phyloP scores from a whole-genome alignment of 1,284 basidiomycete species.

The Tetrapyrgos nigripes region DNA sequence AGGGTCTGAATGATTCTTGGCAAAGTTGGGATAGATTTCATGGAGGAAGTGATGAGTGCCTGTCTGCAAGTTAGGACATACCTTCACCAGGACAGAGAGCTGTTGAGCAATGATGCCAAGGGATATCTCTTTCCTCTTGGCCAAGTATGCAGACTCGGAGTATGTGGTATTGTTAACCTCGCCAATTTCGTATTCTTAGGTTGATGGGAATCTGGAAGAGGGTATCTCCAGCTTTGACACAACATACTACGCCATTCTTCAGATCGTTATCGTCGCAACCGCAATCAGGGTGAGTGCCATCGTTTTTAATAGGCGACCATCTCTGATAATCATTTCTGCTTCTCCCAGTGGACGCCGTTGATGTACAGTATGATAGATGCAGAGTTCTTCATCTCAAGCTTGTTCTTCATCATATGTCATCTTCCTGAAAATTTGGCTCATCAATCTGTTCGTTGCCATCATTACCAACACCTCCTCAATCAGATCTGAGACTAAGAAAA shows the following conservation, averaged over 20 bases:
- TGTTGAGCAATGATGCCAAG: conserved; percentile 47
- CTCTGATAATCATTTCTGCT: conserved; percentile 5
- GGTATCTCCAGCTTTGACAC: conserved; percentile 90
- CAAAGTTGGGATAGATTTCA: too few species aligned
- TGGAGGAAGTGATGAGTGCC: conserved; percentile 20
- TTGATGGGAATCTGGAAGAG: conserved; percentile 75
- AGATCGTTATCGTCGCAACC: conserved; percentile 88
- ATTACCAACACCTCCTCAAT: conserved; percentile 95
- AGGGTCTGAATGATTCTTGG: conserved; percentile 9
- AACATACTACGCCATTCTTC: conserved; percentile 82
- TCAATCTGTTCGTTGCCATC: conserved; percentile 95
- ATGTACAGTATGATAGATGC: conserved; percentile 96
- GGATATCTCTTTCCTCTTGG: conserved; percentile 87
- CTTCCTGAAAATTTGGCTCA: conserved; percentile 92
- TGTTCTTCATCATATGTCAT: conserved; percentile 90
- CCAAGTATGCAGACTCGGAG: conserved; percentile 81
- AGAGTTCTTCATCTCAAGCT: conserved; percentile 87
- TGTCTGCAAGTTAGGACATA: conserved; percentile 53
- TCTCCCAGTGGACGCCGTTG: conserved; percentile 68
- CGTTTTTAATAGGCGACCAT: background rate
- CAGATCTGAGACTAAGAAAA: conserved; percentile 86
- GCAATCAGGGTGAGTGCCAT: conserved; percentile 69
- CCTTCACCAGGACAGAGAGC: conserved; percentile 44
- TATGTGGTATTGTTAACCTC: conserved; percentile 37
- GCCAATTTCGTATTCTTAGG: too few species aligned